Evolutionary conservation across 2,329 filamentous ascomycete genomes (phyloP), one percentile per base, ranked within the genome.

Genomic region (Pyrenochaeta sp.): DNA sequence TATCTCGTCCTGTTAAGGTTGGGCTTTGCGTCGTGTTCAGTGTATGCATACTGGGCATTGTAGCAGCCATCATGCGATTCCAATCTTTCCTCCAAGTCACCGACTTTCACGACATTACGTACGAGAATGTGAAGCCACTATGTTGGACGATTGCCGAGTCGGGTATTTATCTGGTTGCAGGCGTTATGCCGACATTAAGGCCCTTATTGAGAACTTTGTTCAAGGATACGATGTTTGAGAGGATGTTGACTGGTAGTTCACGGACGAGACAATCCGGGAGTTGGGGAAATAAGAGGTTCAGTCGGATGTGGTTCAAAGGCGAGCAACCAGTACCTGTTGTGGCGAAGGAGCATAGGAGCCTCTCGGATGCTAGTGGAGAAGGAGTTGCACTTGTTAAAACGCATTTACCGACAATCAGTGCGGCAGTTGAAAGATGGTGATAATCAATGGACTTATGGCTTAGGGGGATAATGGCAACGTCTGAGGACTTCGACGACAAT

Each of bases 141-240:
- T 62, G 61, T 32, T 71, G 66, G 68, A 69, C 65, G 3, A 56
- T 69, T 2, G 60, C 65, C 3, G 68, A 71, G 56, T 59, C 57
- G 1, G 68, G 68, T 1, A 69, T 66, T 19, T 67, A 68, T 47
- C 49, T 71, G 25, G 50, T 69, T 1, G 68, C 64, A 7, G 68
- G 66, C 10, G 56, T 68, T 39, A 34, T 68, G 52, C 53, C 58
- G n/a, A 68, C 63, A 48, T 32, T 71, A 50, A 56, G 50, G 44
- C 66, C 64, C 15, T 51, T 69, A 43, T 30, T 64, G 27, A 60
- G 22, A 44, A 66, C 54, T 39, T 13, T 69, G 15, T 61, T 58
- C 40, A 59, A 57, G 7, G 54, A 47, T 10, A 57, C 43, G 5
- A n/a, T 36, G 5, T 58, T 68, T n/a, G 62, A 65, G 13, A 61